These are phyloP conservation scores for Malassezia psittaci DNA, from an alignment of 1,284 basidiomycete genomes.

Conservation along the genomic window DNA sequence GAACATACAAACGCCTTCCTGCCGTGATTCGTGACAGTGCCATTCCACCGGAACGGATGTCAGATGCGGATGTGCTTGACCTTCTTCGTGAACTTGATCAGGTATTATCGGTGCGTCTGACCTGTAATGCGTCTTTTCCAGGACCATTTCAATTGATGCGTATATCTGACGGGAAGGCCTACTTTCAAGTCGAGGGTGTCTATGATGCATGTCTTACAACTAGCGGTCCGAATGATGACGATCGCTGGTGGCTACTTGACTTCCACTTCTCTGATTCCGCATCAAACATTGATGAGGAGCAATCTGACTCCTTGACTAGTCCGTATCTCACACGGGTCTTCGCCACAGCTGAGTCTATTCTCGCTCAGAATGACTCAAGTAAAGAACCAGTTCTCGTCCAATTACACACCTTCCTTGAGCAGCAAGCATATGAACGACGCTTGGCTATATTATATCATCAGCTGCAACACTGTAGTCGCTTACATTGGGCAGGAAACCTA, in stretches of 20 bases:
- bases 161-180: constrained; percentile 69
- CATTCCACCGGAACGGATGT: constrained; percentile 58
- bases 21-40: constrained; percentile 60
- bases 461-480: constrained; percentile 25
- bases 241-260: constrained; percentile 41
- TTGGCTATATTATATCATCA: constrained; percentile 41
- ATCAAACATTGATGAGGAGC: constrained; percentile 1
- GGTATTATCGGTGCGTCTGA: constrained; percentile 63
- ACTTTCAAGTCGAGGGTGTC: constrained; percentile 62
- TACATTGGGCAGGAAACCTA: constrained; percentile 33
- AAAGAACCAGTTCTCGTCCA: constrained; percentile 21
- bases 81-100: constrained; percentile 65
- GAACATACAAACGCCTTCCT: constrained; percentile 69
- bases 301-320: not conserved
- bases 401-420: constrained; percentile 35
- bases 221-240: constrained; percentile 53
- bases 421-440: constrained; percentile 38
- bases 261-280: constrained; percentile 23
- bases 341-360: constrained; percentile 5
- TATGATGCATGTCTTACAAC: constrained; percentile 58
- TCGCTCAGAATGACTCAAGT: not conserved
- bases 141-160: constrained; percentile 53
- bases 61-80: constrained; percentile 58
- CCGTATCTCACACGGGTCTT: constrained; percentile 5
- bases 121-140: constrained; percentile 43